Base-by-base conservation (phyloP, 306 rosid genomes). In the Calophaca sinica region DNA sequence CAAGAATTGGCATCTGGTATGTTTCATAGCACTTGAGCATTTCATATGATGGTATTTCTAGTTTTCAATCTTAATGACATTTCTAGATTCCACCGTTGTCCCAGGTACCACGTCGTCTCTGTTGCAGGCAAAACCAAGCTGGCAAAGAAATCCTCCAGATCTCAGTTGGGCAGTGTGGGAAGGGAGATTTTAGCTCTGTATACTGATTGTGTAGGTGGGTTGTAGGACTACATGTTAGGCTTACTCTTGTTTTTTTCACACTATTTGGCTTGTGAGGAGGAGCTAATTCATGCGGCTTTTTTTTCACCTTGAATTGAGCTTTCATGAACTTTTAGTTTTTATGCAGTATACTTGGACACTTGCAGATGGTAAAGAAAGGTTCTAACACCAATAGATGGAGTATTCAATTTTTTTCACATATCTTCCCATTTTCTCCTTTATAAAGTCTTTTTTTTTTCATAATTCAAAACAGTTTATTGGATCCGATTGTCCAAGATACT, bases 1-100 rank as follows among this genome's bases (percentile, higher is more conserved):
- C 86, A 80, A 85, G 85, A 88, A 75, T 62, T 90, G 96, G 96
- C 89, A 90, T 80, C 57, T 86, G 89, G 96, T 90, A 70, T 66
- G 89, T 80, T 78, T 61, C 62, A 41, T 48, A 13, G 15, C 49
- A 52, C 75, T 81, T 64, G 31, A 12, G 32, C 73, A 71, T 76
- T 70, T 51, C 41, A 5, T 62, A 10, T 72, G 35, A 64, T 84
- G 61, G 7, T 42, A 62, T 59, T 26, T 39, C 63, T 45, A 8
- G 41, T 68, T 76, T 73, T 72, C 50, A 44, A 28, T 45, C n/a
- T n/a, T 49, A 58, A 7, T 51, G 72, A 62, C 68, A 71, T 65
- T 58, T 72, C 29, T 78, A 11, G 54, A 75, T 62, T 68, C 63
- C 53, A 63, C 53, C 65, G 58, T 64, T 66, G 54, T 68, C 52